Conservation (phyloP, 805 yeast species). For the Starmerella stellata region DNA sequence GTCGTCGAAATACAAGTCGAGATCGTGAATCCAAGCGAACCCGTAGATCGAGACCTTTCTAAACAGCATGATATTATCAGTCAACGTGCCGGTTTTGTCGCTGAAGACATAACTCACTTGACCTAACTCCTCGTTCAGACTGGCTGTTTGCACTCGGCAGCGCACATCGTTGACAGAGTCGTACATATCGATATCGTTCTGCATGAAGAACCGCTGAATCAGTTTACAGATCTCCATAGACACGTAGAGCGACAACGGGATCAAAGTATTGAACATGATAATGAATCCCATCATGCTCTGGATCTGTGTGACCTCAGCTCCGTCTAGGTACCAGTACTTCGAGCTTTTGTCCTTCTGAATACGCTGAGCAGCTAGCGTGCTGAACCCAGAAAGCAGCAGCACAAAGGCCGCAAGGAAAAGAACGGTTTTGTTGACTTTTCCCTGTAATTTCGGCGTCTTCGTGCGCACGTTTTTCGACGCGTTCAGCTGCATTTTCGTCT, state of each 20-base stretch:
- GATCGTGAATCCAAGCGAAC: slow-evolving; percentile 70
- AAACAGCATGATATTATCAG: slow-evolving; percentile 87
- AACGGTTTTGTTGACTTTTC: slow-evolving; percentile 64
- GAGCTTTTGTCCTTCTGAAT: slow-evolving; percentile 7
- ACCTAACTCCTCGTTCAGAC: slow-evolving; percentile 88
- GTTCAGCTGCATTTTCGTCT: slow-evolving; percentile 88
- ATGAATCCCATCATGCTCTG: slow-evolving; percentile 89
- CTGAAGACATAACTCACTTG: slow-evolving; percentile 90
- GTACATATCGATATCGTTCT: slow-evolving; percentile 90
- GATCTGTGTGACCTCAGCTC: slow-evolving; percentile 63
- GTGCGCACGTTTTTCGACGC: slow-evolving; percentile 75
- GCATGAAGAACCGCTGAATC: slow-evolving; percentile 62
- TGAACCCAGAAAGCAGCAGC: slow-evolving; percentile 51
- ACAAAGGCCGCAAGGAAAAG: slow-evolving; percentile 77
- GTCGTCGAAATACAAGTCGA: slow-evolving; percentile 30
- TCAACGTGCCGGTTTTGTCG: slow-evolving; percentile 93
- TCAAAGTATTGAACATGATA: slow-evolving; percentile 91
- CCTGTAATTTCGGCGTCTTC: slow-evolving; percentile 84
- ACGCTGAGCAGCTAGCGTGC: slow-evolving; percentile 58
- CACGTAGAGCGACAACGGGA: slow-evolving; percentile 85
- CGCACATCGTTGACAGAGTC: slow-evolving; percentile 70
- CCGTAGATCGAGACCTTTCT: slow-evolving; percentile 80
- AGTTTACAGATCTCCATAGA: slow-evolving; percentile 92
- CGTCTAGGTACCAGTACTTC: slow-evolving; percentile 51
- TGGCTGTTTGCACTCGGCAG: slow-evolving; percentile 86